Evolutionary conservation across 208 protist genomes (phyloP).

Genomic region (Acanthamoeba castellanii): DNA sequence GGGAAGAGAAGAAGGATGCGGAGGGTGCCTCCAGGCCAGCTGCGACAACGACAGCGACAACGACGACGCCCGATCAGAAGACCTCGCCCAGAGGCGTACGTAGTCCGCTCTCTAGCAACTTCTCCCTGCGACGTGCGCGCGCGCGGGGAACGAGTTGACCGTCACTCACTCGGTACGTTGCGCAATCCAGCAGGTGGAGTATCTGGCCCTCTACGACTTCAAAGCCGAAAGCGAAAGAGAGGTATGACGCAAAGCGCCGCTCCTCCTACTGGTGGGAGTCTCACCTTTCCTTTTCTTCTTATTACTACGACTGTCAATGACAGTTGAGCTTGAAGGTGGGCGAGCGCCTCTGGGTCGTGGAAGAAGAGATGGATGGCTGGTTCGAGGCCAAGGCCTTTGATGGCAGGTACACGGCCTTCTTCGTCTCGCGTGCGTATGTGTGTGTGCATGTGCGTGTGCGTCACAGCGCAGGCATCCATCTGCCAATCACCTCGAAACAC

Average conservation of each 20-base stretch:
- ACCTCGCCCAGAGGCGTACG: background rate
- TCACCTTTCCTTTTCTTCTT: too few relatives aligned
- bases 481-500: too few relatives aligned
- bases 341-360: background rate
- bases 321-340: background rate
- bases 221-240: background rate
- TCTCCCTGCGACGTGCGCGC: too few relatives aligned
- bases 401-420: background rate
- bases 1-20: background rate
- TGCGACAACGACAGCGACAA: too few relatives aligned
- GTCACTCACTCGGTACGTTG: too few relatives aligned
- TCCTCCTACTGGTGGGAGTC: background rate
- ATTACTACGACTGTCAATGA: too few relatives aligned
- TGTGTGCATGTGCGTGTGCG: too few relatives aligned
- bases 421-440: background rate
- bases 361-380: conserved; percentile 4
- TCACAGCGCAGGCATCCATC: too few relatives aligned
- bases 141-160: too few relatives aligned
- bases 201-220: conserved; percentile 1
- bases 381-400: conserved; percentile 26
- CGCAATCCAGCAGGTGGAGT: conserved; percentile 16
- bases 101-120: too few relatives aligned
- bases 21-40: too few relatives aligned
- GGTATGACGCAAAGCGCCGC: background rate
- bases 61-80: too few relatives aligned